Evolutionary conservation across 2,329 filamentous ascomycete genomes (phyloP), one percentile per base, ranked within the genome.

Genomic region (Fusarium pseudocircinatum): DNA sequence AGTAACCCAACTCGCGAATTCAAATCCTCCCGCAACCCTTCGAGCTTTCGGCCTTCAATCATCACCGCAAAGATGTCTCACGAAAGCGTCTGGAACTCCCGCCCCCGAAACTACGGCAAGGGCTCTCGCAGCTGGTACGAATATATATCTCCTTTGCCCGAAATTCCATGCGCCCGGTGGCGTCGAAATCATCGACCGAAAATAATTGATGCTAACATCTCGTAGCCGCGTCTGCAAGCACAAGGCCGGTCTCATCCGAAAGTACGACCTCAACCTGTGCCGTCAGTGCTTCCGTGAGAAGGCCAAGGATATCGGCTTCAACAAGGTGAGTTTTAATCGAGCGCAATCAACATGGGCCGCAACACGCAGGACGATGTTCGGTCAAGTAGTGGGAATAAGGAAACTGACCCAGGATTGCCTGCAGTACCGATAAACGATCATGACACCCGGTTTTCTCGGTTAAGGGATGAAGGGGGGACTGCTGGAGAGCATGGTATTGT

Each of bases 51-150:
- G 75, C 69, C 76, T 74, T 67, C 76, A 77, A 75, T 74, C 77
- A 83, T 78, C 73, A 81, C 80, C 82, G 83, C 82, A 83, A 89
- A 82, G 80, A 90, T 89, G 88, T 89, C 87, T 87, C 89, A 89
- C 95, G 96, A 98, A 90, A 95, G 93, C 84, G 95, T 98, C 88
- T 99, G 96, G 95, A 97, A 97, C 92, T 97, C 95, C 84, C 95
- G 96, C 86, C 96, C 96, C 84, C 93, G 95, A 87, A 94, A 87
- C 86, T 97, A 97, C 91, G 96, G 96, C 90, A 98, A 98, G 92
- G 96, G 96, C 88, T 89, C 94, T 86, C 93, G 95, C 87, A 86
- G 88, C 85, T 98, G 95, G 95, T 98, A 95, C 85, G 93, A 80
- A 50, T 43, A 20, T 52, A 60, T n/a, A 53, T 63, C 50, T 47